Evolutionary conservation across 164 flowering plant species (phyloP), one percentile per base, ranked within the genome.

Genomic region (Malania oleifera): DNA sequence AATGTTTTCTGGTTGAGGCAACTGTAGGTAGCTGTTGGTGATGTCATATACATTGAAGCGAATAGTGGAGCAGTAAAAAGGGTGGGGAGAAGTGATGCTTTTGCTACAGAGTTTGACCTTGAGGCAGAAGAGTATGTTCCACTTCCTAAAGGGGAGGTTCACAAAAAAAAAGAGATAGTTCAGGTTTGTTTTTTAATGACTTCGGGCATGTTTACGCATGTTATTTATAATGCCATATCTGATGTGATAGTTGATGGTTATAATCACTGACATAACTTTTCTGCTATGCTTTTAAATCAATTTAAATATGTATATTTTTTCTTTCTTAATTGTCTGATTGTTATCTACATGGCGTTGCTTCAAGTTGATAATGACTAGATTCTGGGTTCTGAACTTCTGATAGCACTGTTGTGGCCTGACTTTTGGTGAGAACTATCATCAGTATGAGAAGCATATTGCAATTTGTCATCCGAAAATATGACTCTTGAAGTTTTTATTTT

Each of bases 91-190:
- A 89, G 97, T 77, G 97, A 95, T 89, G 95, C 96, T 62, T 91
- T 89, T 85, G 97, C 97, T 23, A 85, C 99, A 48, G 99, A 95
- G 57, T 91, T 88, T 70, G 97, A 95, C 66, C 95, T 95, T 22
- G 99, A 95, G 80, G 99, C 99, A 18, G 99, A 95, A 71, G 99
- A 95, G 65, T 95, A 95, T 79, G 99, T 95, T 61, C 97, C 99
- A 57, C 95, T 95, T 69, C 99, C 99, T 26, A 95, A 95, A 76
- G 97, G 99, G 61, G 99, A 95, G 73, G 99, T 95, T 76, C 97
- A 91, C 71, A 95, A 95, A 63, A 93, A 87, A 78, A 95, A 89
- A 77, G 99, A 91, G 70, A 87, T 95, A 37, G 99, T 95, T 37
- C 97, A 95, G 97, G 99, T 93, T 43, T 48, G 59, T 56, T 34